Conservation (phyloP, 2,329 filamentous ascomycete species). For the Xylaria hypoxylon region DNA sequence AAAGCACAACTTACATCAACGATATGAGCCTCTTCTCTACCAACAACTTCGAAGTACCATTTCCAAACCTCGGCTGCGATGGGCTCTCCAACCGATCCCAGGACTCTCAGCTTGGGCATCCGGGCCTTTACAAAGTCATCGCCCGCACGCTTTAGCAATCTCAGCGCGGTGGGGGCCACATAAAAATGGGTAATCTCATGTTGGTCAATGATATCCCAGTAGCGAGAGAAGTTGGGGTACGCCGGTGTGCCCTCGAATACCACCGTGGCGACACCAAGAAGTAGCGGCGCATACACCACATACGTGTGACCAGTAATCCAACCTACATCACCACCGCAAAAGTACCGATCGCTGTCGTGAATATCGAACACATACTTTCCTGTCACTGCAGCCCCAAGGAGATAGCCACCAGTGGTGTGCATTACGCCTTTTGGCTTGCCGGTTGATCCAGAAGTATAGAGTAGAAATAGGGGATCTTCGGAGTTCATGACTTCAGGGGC, state of each 20-base stretch:
- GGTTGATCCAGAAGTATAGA: conserved; percentile 97
- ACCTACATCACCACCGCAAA: conserved; percentile 97
- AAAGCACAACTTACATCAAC: conserved; percentile 80
- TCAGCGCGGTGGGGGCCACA: conserved; percentile 92
- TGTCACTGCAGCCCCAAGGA: conserved; percentile 91
- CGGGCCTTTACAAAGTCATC: conserved; percentile 90
- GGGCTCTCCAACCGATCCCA: conserved; percentile 96
- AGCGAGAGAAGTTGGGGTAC: conserved; percentile 96
- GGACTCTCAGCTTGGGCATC: conserved; percentile 88
- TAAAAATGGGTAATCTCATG: conserved; percentile 98
- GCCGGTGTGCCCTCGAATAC: conserved; percentile 98
- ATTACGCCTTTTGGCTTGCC: conserved; percentile 99
- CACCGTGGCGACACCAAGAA: conserved; percentile 92
- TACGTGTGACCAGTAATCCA: conserved; percentile 99
- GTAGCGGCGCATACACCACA: conserved; percentile 93
- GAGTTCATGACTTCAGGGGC: conserved; percentile 89
- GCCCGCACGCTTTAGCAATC: conserved; percentile 93
- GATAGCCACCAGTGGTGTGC: conserved; percentile 95
- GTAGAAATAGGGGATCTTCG: conserved; percentile 95
- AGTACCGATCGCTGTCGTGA: conserved; percentile 91
- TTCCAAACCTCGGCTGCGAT: conserved; percentile 99
- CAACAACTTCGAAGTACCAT: conserved; percentile 97
- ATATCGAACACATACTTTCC: conserved; percentile 99
- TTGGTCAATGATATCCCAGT: conserved; percentile 98
- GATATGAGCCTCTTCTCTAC: conserved; percentile 91